Conservation (phyloP, 2,329 filamentous ascomycete genomes). For the Cercospora janseana region DNA sequence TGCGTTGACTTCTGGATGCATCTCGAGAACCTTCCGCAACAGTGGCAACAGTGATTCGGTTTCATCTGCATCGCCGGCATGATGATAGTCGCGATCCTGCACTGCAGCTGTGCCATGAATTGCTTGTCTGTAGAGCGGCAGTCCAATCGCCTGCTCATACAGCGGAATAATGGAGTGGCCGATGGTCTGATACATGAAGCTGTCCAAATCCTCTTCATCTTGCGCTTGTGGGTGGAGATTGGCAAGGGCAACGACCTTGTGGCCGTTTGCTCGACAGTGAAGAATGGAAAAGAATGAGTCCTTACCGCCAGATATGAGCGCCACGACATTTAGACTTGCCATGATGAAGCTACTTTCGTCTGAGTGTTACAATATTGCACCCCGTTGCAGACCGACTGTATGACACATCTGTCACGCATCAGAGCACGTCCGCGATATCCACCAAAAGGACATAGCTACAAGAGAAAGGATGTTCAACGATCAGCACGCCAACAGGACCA, state of each 20-base stretch:
- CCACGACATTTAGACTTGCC: slow-evolving; percentile 68
- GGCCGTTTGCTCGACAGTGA: slow-evolving; percentile 83
- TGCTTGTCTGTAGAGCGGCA: slow-evolving; percentile 78
- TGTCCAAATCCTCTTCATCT: slow-evolving; percentile 68
- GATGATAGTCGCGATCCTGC: slow-evolving; percentile 67
- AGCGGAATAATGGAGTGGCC: slow-evolving; percentile 84
- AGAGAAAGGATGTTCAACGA: slow-evolving; percentile 31
- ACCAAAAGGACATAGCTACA: slow-evolving; percentile 10
- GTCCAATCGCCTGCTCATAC: slow-evolving; percentile 72
- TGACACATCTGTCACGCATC: slow-evolving; percentile 7
- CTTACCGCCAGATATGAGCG: slow-evolving; percentile 91
- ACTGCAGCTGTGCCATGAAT: slow-evolving; percentile 72
- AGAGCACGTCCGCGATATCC: slow-evolving; percentile 7
- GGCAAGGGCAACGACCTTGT: slow-evolving; percentile 80
- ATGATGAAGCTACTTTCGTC: slow-evolving; percentile 24
- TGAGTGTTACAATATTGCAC: too few species aligned
- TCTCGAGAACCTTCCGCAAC: slow-evolving; percentile 62
- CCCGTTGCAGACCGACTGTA: background rate
- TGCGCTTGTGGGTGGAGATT: slow-evolving; percentile 68
- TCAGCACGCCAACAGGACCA: slow-evolving; percentile 40
- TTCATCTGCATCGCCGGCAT: slow-evolving; percentile 60
- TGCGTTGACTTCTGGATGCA: slow-evolving; percentile 79
- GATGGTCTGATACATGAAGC: slow-evolving; percentile 99
- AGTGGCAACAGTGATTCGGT: slow-evolving; percentile 83
- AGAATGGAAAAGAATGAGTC: slow-evolving; percentile 93